Conservation (phyloP, 164 flowering plant genomes). For the Piper betle region DNA sequence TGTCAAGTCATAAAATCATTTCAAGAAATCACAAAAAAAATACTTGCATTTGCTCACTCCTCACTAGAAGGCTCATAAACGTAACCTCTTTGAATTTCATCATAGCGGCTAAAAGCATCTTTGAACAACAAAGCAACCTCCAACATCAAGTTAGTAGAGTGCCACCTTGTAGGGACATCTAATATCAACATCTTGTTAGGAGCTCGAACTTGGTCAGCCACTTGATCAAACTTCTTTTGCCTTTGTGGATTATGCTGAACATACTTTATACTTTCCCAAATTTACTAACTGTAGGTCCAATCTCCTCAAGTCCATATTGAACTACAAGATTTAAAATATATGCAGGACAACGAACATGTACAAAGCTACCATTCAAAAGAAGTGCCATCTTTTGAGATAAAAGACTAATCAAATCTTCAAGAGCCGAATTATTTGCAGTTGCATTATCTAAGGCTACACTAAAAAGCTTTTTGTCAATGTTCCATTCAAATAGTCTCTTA, state of each 20-base stretch:
- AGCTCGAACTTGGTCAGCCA: constrained; percentile 32
- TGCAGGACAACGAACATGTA: constrained; percentile 48
- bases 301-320: constrained; percentile 40
- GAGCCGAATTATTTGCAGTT: constrained; percentile 25
- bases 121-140: constrained; percentile 41
- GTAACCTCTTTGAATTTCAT: constrained; percentile 37
- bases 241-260: constrained; percentile 40
- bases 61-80: constrained; percentile 32
- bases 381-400: constrained; percentile 7
- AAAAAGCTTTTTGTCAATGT: constrained; percentile 45
- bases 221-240: constrained; percentile 38
- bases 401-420: neutral
- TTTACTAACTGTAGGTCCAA: constrained; percentile 15
- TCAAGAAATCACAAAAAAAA: constrained; percentile 43
- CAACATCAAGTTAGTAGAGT: constrained; percentile 70
- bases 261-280: constrained; percentile 43
- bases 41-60: constrained; percentile 63
- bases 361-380: constrained; percentile 32
- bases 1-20: constrained; percentile 49
- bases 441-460: constrained; percentile 46
- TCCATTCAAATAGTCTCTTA: constrained; percentile 58
- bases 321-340: constrained; percentile 24
- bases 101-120: constrained; percentile 32
- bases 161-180: constrained; percentile 46
- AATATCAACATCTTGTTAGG: constrained; percentile 26